Evolutionary conservation across 2,329 filamentous ascomycete genomes (phyloP).

Genomic region (Xylaria sp.): DNA sequence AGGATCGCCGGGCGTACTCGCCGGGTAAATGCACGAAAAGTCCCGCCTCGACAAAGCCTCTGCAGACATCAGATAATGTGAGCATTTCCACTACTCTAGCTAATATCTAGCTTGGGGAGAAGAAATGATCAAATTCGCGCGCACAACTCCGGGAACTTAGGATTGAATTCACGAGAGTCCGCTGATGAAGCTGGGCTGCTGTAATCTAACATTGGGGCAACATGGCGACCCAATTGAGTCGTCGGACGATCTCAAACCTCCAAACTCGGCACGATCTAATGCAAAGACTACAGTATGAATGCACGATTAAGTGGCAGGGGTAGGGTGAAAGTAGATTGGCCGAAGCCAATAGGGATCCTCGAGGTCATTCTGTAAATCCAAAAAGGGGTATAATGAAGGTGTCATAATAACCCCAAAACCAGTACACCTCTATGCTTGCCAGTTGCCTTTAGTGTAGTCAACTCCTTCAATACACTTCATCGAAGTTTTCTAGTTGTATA

Average conservation of each 20-base stretch:
- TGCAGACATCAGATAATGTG: not conserved
- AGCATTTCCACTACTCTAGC: not conserved
- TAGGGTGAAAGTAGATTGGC: no score
- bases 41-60: not conserved
- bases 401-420: no score
- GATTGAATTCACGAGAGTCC: not conserved
- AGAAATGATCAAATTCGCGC: not conserved
- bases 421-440: no score
- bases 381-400: no score
- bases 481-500: no score
- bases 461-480: no score
- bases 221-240: not conserved
- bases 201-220: not conserved
- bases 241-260: not conserved
- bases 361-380: no score
- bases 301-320: no score
- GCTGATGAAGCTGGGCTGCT: not conserved
- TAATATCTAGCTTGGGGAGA: not conserved
- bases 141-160: not conserved
- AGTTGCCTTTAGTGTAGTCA: no score
- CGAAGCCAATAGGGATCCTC: no score
- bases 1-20: constrained; percentile 11
- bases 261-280: not conserved
- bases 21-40: constrained; percentile 28
- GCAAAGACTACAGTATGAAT: no score